Evolutionary conservation across 2,329 filamentous ascomycete species (phyloP).

Genomic region (Magnaporthales sp.): DNA sequence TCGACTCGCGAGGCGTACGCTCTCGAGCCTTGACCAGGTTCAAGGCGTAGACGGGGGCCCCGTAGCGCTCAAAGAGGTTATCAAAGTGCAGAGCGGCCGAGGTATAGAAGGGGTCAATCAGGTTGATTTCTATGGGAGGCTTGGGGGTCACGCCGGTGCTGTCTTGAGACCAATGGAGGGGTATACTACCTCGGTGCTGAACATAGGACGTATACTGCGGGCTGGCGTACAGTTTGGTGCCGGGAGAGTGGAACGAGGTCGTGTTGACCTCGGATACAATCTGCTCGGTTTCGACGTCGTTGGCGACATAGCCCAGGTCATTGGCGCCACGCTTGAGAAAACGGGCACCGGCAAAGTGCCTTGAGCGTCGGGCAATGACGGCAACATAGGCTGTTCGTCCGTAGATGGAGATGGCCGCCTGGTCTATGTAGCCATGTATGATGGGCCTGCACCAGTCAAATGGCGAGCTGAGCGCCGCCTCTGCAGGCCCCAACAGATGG

Average conservation of each 20-base stretch:
- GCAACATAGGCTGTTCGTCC: slow-evolving; percentile 86
- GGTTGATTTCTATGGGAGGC: slow-evolving; percentile 87
- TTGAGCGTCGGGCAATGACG: slow-evolving; percentile 83
- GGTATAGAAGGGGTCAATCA: slow-evolving; percentile 94
- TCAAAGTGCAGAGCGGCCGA: slow-evolving; percentile 93
- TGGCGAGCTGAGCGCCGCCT: slow-evolving; percentile 61
- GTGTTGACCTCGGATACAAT: slow-evolving; percentile 92
- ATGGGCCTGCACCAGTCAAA: slow-evolving; percentile 96
- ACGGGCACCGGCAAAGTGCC: slow-evolving; percentile 87
- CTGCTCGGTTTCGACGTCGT: slow-evolving; percentile 97
- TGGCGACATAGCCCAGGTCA: slow-evolving; percentile 90
- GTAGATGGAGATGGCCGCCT: slow-evolving; percentile 77
- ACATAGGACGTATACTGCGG: slow-evolving; percentile 94
- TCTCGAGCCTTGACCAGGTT: slow-evolving; percentile 89
- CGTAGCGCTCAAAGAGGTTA: slow-evolving; percentile 87
- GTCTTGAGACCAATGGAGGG: slow-evolving; percentile 95
- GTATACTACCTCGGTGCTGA: slow-evolving; percentile 93
- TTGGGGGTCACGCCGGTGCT: slow-evolving; percentile 92
- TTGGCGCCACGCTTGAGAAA: slow-evolving; percentile 94
- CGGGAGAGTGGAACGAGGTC: slow-evolving; percentile 91
- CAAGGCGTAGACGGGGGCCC: slow-evolving; percentile 81
- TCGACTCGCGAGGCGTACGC: slow-evolving; percentile 82
- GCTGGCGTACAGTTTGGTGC: slow-evolving; percentile 75
- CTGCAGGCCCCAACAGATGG: slow-evolving; percentile 72
- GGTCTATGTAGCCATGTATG: slow-evolving; percentile 93